phyloP scores from a whole-genome alignment of 1,139 yeast genomes.

The Insectozyma bohioensis region DNA sequence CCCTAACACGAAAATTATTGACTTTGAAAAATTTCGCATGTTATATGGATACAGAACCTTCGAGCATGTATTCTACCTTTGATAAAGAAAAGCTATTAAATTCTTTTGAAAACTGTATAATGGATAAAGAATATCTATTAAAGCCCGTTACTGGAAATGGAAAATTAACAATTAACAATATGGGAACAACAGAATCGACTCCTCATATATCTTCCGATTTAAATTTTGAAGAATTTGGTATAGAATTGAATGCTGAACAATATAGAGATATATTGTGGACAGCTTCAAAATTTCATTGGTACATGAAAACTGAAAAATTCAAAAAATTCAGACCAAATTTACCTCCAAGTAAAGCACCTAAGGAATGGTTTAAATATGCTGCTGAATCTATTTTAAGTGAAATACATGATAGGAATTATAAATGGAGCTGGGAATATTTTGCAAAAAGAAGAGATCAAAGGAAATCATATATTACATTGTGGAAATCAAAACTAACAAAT shows the following conservation, averaged over 20 bases:
- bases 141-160: constrained; percentile 92
- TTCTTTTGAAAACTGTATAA: constrained; percentile 31
- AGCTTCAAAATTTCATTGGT: constrained; percentile 79
- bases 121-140: constrained; percentile 61
- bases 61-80: constrained; percentile 41
- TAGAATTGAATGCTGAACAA: constrained; percentile 81
- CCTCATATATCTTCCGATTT: constrained; percentile 81
- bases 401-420: constrained; percentile 74
- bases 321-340: constrained; percentile 67
- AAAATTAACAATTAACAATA: constrained; percentile 74
- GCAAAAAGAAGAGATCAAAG: constrained; percentile 72
- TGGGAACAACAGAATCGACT: constrained; percentile 61
- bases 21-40: constrained; percentile 73
- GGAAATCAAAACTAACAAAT: constrained; percentile 54
- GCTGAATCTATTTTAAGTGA: constrained; percentile 72
- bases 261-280: constrained; percentile 82
- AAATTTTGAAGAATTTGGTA: constrained; percentile 82
- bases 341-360: constrained; percentile 65
- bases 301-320: constrained; percentile 71
- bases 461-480: constrained; percentile 62
- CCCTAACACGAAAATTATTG: constrained; percentile 72
- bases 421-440: constrained; percentile 89
- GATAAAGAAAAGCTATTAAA: constrained; percentile 44
- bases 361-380: constrained; percentile 79
- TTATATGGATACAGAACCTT: constrained; percentile 80